Evolutionary conservation across 371 early-diverging fungal species (phyloP), one percentile per base, ranked within the genome.

Genomic region (Basidiobolus meristosporus): DNA sequence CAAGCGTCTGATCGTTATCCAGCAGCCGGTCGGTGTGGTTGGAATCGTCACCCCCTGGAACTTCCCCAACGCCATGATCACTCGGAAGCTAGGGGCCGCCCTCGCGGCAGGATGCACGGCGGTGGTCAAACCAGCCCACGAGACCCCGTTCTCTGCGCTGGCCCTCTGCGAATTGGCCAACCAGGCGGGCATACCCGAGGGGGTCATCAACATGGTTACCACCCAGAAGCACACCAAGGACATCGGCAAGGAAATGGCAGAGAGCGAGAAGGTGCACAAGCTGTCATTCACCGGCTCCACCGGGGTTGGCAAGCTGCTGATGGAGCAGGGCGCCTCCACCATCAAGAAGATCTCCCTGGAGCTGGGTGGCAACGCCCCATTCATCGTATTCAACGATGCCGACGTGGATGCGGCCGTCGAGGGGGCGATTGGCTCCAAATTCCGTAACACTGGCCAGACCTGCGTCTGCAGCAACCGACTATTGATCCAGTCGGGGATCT

Each of bases 31-130:
- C 12, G 92, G 92, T 38, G 83, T 85, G 12, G 77, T 69, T 7
- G 82, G 79, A 18, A 57, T 87, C 21, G 75, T 91, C 31, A 88
- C 90, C 3, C 92, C 92, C n/a, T 91, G 86, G 83, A 91, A 91
- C 51, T 91, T 91, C 53, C 92, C 90, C 10, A 68, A 54, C 46
- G 92, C 92, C 14, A 89, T 91, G 90, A 66, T 86, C 7, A 77
- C 89, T 0, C 73, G 91, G 41, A 91, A 91, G 50, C 63, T 76
- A 3, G 75, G 73, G 29, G 78, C 82, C n/a, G 81, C 81, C 10
- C 44, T 82, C 37, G 83, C 84, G 14, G 82, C 78, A 28, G 68
- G 74, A 14, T 82, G 82, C 53, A 80, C 83, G 0, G 73, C 68
- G 14, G 74, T 86, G 12, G 60, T 79, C 30, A 86, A 87, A 55